Base-by-base conservation (phyloP, 1,284 basidiomycete genomes). In the Tilletiopsis washingtonensis region DNA sequence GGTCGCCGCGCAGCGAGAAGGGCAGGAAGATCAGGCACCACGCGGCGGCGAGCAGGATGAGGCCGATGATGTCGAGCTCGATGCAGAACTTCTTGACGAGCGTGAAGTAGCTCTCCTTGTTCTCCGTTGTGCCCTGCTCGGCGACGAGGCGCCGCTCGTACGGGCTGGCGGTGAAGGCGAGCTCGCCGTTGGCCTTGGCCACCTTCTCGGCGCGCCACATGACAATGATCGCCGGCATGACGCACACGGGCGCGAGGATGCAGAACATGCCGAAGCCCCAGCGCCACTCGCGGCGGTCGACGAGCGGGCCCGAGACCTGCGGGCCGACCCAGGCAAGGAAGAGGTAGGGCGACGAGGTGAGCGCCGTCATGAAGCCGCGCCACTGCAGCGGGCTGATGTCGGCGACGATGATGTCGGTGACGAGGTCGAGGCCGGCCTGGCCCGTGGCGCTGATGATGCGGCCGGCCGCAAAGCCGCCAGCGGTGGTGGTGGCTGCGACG, bases 11-110 rank as follows among this genome's bases (percentile, higher is more conserved):
- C 41, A 75, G 62, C 17, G 73, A 74, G 54, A 72, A 70, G 5
- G 75, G 76, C 5, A 75, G 58, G 29, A 77, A 69, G 50, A 76
- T 62, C 45, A 70, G 64, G 12, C 67, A 64, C 43, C 74, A 75
- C 9, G 65, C 62, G 49, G 73, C 69, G 11, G 67, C 74, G 25
- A 76, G 54, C 32, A 76, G 59, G 41, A 76, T 51, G 1, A 76
- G 59, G 7, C 75, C 76, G 21, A 76, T 52, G 1, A 63, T 60
- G 47, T 77, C 71, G 46, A 76, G 74, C 43, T 64, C 69, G 44
- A 67, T 53, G 38, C 61, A 39, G n/a, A 61, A 40, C 7, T 46
- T 51, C 45, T 61, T 32, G 20, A 53, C 26, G 1, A 51, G 14
- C 17, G 60, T 49, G n/a, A 53, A 50, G 2, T 47, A 43, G 5